Base-by-base conservation (phyloP, 2,329 filamentous ascomycete genomes). In the Sporothrix inflata region DNA sequence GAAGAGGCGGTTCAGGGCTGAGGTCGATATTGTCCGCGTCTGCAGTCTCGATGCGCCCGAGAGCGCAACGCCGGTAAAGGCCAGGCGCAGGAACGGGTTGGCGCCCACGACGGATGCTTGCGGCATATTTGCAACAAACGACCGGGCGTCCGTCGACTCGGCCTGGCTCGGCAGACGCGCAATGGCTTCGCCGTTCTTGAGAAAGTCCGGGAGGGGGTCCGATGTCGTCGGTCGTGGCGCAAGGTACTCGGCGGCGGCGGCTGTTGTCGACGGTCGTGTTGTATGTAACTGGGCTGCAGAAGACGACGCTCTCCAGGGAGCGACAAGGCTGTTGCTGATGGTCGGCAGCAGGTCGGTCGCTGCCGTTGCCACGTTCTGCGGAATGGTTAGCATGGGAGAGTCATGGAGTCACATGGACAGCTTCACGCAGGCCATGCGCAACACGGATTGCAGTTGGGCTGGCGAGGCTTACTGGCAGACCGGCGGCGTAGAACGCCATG, bases 261-360 rank as follows among this genome's bases (percentile, higher is more conserved):
- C 19, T 45, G 68, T 51, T 40, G 68, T 45, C 38, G 66, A 45
- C 34, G 67, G 30, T 16, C 72, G 27, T 8, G 61, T 45, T 16
- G 49, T 21, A 11, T 14, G 30, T 21, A 24, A 55, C 2, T 30
- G 4, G 12, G 49, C 19, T 45, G 60, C 30, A 40, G 73, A 69
- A 24, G 55, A 69, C 11, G 76, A 69, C 51, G 67, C 76, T 75
- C 77, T 77, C 76, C 80, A 83, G 9, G 84, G 80, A 24, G 80
- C 73, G 71, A 79, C 77, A 19, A 84, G 74, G 14, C 81, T 81
- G 73, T 80, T 84, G 69, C 80, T 79, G 74, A 85, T 79, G 60
- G 84, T 85, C 70, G 84, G 84, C 82, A 83, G 83, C 70, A 85
- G 75, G 49, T 84, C 84, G 67, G 83, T 78, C 8, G 82, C 81